Evolutionary conservation across 768 basidiomycete genomes (phyloP).

Genomic region (Trametes cubensis): DNA sequence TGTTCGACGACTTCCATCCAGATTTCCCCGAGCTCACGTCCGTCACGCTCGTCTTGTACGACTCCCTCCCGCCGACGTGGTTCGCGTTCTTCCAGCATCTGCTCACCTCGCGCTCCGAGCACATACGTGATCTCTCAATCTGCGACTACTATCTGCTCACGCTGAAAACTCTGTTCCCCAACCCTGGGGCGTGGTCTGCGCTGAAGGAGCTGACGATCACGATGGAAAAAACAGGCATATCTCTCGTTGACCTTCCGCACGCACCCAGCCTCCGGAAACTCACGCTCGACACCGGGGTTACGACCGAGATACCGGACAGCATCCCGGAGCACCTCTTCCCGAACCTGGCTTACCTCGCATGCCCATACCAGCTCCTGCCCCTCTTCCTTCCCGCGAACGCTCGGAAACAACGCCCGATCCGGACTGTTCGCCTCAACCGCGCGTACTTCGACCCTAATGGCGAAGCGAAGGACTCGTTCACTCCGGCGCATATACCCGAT

Average conservation of each 20-base stretch:
- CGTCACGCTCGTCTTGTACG: neutral
- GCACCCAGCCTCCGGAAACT: neutral
- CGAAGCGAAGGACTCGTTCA: neutral
- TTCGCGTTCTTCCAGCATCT: neutral
- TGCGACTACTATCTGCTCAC: neutral
- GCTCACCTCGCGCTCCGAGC: neutral
- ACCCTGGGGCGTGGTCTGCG: neutral
- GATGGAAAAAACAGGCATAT: neutral
- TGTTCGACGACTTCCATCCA: neutral
- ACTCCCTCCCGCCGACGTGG: neutral
- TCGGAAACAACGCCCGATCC: neutral
- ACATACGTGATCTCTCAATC: neutral
- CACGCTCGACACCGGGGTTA: neutral
- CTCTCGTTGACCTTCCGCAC: neutral
- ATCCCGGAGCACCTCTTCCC: neutral
- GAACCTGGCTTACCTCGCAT: neutral
- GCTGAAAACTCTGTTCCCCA: neutral
- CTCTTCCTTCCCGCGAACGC: neutral
- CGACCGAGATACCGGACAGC: neutral
- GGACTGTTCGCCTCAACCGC: neutral
- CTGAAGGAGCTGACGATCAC: neutral
- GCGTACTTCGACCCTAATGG: conserved; percentile 1
- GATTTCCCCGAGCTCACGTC: neutral
- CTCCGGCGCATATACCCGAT: neutral
- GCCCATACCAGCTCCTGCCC: neutral